A percentile compares a stretch with the other conserved stretches of the same genome.
Conservation (phyloP, 768 basidiomycete genomes). For the Phaeolepiota aurea region DNA sequence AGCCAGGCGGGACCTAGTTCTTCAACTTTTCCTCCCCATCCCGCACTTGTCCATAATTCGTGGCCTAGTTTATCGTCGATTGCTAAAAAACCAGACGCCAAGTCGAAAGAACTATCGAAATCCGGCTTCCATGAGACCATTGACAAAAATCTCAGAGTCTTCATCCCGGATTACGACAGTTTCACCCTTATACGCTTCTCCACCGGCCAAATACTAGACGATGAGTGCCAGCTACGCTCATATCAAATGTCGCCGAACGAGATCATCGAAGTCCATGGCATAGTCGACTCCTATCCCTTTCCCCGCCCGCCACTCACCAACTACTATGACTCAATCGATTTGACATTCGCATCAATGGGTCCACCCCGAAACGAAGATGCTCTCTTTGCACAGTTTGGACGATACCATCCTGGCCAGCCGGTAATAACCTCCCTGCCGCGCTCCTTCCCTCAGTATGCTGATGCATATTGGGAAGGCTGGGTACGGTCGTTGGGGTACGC, state of each 20-base stretch:
- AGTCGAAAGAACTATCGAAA: not conserved
- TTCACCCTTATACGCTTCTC: slow-evolving; percentile 60
- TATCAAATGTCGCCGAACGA: slow-evolving; percentile 56
- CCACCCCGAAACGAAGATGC: not conserved
- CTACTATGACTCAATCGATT: not conserved
- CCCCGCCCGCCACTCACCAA: not conserved
- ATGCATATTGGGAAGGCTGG: slow-evolving; percentile 52
- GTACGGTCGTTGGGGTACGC: slow-evolving; percentile 37
- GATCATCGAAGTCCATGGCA: slow-evolving; percentile 57
- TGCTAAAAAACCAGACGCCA: not conserved
- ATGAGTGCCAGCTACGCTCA: slow-evolving; percentile 47
- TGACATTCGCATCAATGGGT: no score
- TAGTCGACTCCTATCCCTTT: no score
- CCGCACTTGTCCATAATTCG: not conserved
- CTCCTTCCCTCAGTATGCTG: no score
- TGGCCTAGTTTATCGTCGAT: not conserved
- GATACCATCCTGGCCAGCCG: no score
- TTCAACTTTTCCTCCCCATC: not conserved
- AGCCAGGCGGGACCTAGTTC: not conserved
- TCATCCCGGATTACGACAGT: no score
- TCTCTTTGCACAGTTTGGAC: no score
- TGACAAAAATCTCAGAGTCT: no score
- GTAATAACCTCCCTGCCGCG: slow-evolving; percentile 17
- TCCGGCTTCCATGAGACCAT: not conserved
- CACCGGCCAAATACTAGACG: slow-evolving; percentile 64